Base-by-base conservation (phyloP, 2,329 filamentous ascomycete genomes). In the Sporothrix inflata region DNA sequence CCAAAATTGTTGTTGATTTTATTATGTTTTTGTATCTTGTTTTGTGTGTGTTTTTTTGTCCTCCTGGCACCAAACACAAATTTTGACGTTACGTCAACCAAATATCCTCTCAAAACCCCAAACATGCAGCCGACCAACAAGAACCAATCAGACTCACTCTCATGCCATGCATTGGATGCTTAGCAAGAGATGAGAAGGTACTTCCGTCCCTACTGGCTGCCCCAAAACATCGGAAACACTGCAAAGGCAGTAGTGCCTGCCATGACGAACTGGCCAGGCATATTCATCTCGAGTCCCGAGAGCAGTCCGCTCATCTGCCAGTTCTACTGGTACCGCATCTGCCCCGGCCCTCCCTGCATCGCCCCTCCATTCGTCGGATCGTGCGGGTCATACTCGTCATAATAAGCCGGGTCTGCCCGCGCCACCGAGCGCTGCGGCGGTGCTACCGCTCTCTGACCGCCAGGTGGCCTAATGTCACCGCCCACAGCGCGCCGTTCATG, bases 351-450 rank as follows among this genome's bases (percentile, higher is more conserved):
- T 38, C n/a, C 69, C 19, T 30, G 72, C 40, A 42, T 51, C 70
- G 14, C 65, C 40, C 67, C 68, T 30, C 53, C 53, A 4, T 14
- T 34, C 34, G 24, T n/a, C 5, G 53, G 53, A 38, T 45, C 12
- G 67, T 80, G 80, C 30, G 83, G 83, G 70, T 85, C 83, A 68
- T 86, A 85, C 74, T 84, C 83, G 71, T 84, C 82, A 69, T 81
- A 77, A 65, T 79, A 79, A 66, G 73, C 74, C 55, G 73, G 42
- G 1, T 75, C 75, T 27, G 42, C 24, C n/a, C 68, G 60, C 5
- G 3, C 38, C 12, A 42, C 51, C 24, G 24, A 34, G 4, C 42
- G 42, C 14, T 66, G 24, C 4, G 63, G 42, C 12, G 8, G 11
- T 6, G 16, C 38, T n/a, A 11, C 42, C 16, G 21, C 4, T 34